Conservation (phyloP, 78 protist species). For the Creolimax fragrantissima region DNA sequence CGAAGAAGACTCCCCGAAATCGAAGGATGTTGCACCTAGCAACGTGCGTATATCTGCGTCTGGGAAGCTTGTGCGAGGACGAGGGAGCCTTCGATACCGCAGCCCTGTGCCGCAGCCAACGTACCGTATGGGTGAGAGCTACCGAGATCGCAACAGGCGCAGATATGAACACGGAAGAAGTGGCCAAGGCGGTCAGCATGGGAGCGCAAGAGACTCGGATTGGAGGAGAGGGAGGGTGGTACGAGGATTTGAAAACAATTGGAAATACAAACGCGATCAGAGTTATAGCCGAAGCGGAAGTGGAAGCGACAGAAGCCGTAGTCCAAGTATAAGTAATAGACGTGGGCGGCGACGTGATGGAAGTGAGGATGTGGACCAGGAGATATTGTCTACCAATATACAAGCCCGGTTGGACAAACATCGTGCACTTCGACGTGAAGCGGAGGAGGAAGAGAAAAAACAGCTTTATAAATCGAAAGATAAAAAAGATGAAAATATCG, state of each 20-base stretch:
- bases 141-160: neutral
- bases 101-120: neutral
- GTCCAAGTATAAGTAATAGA: neutral
- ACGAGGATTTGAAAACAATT: no score
- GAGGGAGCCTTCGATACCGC: neutral
- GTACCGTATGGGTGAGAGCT: neutral
- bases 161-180: neutral
- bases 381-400: neutral
- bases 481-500: neutral
- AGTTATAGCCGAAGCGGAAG: neutral
- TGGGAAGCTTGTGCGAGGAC: neutral
- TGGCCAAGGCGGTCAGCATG: neutral
- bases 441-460: neutral
- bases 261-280: neutral
- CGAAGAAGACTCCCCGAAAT: neutral
- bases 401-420: neutral
- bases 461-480: neutral
- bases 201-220: neutral
- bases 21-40: neutral
- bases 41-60: neutral
- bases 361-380: neutral
- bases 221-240: neutral
- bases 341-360: neutral
- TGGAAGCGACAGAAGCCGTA: neutral
- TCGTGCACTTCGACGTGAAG: neutral